Evolutionary conservation across 345 rosid species (phyloP).

Genomic region (Pistacia atlantica): DNA sequence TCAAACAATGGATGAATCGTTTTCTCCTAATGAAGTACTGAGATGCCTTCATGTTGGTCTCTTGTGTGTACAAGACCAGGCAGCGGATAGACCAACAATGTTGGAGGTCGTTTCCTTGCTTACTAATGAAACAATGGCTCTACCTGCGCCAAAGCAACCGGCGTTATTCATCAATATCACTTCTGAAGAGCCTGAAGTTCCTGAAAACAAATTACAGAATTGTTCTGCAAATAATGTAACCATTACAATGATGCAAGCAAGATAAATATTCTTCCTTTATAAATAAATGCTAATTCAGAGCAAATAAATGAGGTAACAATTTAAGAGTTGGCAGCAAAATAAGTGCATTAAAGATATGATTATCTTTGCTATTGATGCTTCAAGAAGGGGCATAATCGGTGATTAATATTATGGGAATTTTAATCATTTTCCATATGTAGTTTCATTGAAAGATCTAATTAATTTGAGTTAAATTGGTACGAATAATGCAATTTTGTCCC

Average conservation of each 20-base stretch:
- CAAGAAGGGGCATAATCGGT: too few species aligned
- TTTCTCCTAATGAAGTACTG: background rate
- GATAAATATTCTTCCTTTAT: background rate
- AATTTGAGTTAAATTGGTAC: too few species aligned
- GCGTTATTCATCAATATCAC: background rate
- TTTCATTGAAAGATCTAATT: too few species aligned
- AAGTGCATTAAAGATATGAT: too few species aligned
- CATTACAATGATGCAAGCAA: background rate
- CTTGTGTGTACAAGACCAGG: slow-evolving; percentile 19
- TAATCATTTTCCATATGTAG: too few species aligned
- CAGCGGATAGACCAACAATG: slow-evolving; percentile 16
- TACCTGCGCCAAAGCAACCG: slow-evolving; percentile 10
- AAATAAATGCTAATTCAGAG: background rate
- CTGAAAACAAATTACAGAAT: background rate
- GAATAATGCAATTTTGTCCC: too few species aligned
- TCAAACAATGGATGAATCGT: background rate
- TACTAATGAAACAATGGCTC: background rate
- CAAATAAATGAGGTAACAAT: background rate
- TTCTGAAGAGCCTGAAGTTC: background rate
- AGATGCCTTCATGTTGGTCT: slow-evolving; percentile 27
- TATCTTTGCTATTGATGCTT: too few species aligned
- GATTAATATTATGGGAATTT: too few species aligned
- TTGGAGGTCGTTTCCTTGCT: slow-evolving; percentile 17
- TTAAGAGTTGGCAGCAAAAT: background rate
- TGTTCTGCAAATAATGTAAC: slow-evolving; percentile 2